phyloP scores from a whole-genome alignment of 2,329 filamentous ascomycete species.

The Fusarium nanum region DNA sequence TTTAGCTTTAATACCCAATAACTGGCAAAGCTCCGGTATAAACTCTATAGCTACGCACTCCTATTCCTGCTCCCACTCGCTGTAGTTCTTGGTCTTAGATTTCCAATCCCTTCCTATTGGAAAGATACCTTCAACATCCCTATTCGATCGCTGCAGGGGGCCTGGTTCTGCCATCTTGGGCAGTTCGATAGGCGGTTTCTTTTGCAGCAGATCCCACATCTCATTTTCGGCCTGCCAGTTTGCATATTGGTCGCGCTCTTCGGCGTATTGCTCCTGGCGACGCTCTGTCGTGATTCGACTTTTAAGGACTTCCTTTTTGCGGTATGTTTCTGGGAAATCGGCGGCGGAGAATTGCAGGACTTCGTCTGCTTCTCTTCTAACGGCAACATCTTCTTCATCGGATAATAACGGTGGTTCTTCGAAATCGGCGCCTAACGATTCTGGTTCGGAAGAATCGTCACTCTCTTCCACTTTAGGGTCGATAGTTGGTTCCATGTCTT shows the following conservation, averaged over 20 bases:
- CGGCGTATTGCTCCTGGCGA: constrained; percentile 58
- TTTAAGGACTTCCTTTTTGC: constrained; percentile 52
- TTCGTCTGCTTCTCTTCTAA: constrained; percentile 57
- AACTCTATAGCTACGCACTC: not conserved
- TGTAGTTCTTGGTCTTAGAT: constrained; percentile 50
- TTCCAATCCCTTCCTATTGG: constrained; percentile 56
- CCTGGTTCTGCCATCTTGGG: constrained; percentile 49
- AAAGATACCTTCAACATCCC: constrained; percentile 53
- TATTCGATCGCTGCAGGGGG: constrained; percentile 44
- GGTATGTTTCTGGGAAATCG: constrained; percentile 53
- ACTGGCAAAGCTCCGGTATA: not conserved
- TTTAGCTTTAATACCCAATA: not conserved
- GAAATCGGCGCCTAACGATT: constrained; percentile 32
- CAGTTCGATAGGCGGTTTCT: constrained; percentile 52
- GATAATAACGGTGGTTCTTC: constrained; percentile 14
- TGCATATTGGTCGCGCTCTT: constrained; percentile 55
- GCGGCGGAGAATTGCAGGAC: constrained; percentile 56
- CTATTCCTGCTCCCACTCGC: constrained; percentile 57
- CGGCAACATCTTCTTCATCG: constrained; percentile 47
- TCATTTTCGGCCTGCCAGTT: constrained; percentile 57
- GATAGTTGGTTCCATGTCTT: constrained; percentile 11
- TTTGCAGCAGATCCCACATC: constrained; percentile 60
- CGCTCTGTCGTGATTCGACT: constrained; percentile 56
- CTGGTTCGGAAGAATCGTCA: constrained; percentile 13
- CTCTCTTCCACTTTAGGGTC: not conserved